Base-by-base conservation (phyloP, 192 early-diverging fungal species). In the Entomortierella lignicola region DNA sequence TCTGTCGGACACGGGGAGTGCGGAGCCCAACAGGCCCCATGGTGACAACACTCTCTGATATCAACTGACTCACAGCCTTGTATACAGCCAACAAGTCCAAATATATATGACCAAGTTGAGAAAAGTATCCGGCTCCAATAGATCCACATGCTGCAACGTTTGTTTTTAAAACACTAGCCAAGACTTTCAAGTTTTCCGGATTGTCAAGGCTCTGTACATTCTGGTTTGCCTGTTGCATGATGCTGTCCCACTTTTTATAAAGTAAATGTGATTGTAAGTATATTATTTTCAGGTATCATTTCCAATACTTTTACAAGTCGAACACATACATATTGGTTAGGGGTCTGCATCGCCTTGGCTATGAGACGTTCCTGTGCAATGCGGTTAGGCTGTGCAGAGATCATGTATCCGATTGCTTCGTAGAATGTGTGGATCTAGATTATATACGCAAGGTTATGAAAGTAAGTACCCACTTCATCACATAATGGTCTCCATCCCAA, bases 351-450 rank as follows among this genome's bases (percentile, higher is more conserved):
- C 32, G 93, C 89, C 34, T 91, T 92, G 23, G 77, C 70, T 54
- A 99, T 95, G 61, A 98, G 83, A 61, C 93, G 86, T 62, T 95
- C 93, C 80, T 97, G 96, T 20, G 84, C 80, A 44, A 82, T 74
- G 55, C 90, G 87, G 79, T 93, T 93, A 34, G 92, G 85, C 66
- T 99, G 97, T 8, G 97, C 95, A 34, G 96, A 92, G 68, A 99
- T 96, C 91, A 99, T 97, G 80, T 96, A 93, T 18, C 98, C 98
- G 56, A 99, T 93, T 34, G 97, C 97, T 81, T 99, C 96, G 82
- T 98, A 98, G 87, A 99, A 99, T 12, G 96, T 98, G 82, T 99
- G 96, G 52, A 98, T 89, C 88, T 91, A 74, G 4, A 29, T 47
- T 0, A 47, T 47, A 47, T 47, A 12, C 12, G 39, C 39, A 13